Evolutionary conservation across 495 filamentous ascomycete genomes (phyloP).

Genomic region (Trichoderma erinaceum): DNA sequence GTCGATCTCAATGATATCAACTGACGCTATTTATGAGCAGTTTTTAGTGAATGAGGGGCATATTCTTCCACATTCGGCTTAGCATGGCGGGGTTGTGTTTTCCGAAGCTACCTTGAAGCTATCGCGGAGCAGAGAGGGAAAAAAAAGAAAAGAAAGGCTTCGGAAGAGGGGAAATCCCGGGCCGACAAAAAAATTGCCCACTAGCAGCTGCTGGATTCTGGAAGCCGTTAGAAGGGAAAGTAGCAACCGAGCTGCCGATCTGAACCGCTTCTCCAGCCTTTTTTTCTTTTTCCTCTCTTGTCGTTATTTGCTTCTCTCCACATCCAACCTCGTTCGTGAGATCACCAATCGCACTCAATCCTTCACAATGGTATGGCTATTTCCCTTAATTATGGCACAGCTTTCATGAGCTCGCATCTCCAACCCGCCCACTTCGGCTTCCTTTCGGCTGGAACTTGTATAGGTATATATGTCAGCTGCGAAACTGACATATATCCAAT

Average conservation of each 20-base stretch:
- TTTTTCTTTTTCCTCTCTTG: conserved; percentile 13
- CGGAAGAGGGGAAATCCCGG: conserved; percentile 15
- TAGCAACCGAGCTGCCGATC: not conserved
- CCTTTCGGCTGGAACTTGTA: not conserved
- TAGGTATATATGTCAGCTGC: too few species aligned
- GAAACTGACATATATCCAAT: not conserved
- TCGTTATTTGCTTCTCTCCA: conserved; percentile 17
- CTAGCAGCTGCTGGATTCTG: conserved; percentile 11
- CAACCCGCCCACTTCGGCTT: not conserved
- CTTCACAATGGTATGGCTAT: conserved; percentile 34
- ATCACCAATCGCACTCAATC: not conserved
- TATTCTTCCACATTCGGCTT: not conserved
- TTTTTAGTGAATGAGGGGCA: not conserved
- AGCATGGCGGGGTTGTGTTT: conserved; percentile 7
- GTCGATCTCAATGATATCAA: not conserved
- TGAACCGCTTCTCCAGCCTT: conserved; percentile 20
- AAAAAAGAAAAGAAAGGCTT: not conserved
- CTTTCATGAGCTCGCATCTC: not conserved
- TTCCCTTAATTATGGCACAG: not conserved
- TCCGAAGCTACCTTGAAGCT: conserved; percentile 1
- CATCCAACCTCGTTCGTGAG: conserved; percentile 5
- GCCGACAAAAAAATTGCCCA: conserved; percentile 13
- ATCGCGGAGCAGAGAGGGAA: not conserved
- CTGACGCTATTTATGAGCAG: not conserved
- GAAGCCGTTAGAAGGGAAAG: conserved; percentile 19